These are phyloP conservation scores for Dactylellina drechsleri DNA, from an alignment of 2,329 filamentous ascomycete species.

Conservation along the genomic window DNA sequence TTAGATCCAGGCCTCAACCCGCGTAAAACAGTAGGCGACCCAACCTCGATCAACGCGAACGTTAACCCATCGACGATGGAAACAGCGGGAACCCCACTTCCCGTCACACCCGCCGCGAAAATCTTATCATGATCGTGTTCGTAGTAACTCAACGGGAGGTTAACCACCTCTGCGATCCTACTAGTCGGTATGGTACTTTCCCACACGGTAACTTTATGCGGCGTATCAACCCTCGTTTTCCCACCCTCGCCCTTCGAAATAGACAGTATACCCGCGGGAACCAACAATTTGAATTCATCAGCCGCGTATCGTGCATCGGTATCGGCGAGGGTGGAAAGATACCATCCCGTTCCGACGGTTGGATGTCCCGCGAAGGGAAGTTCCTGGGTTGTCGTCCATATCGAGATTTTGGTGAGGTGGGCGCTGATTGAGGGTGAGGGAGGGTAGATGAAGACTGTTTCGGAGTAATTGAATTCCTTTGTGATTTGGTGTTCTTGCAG, in stretches of 20 bases:
- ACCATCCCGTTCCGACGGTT: slow-evolving; percentile 69
- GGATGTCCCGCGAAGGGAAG: slow-evolving; percentile 73
- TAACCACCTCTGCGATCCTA: slow-evolving; percentile 16
- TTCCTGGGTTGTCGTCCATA: slow-evolving; percentile 69
- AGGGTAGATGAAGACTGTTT: slow-evolving; percentile 68
- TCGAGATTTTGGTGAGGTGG: slow-evolving; percentile 66
- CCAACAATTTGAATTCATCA: slow-evolving; percentile 60
- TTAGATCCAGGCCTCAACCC: slow-evolving; percentile 49
- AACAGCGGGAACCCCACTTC: slow-evolving; percentile 65
- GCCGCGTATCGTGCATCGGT: slow-evolving; percentile 56
- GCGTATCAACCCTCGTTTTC: slow-evolving; percentile 56
- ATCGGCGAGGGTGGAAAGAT: slow-evolving; percentile 61
- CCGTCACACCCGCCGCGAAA: slow-evolving; percentile 58
- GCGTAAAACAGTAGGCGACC: slow-evolving; percentile 70
- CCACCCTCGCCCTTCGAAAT: slow-evolving; percentile 46
- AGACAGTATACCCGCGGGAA: slow-evolving; percentile 65
- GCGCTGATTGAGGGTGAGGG: slow-evolving; percentile 54
- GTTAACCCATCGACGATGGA: slow-evolving; percentile 79
- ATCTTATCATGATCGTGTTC: slow-evolving; percentile 9
- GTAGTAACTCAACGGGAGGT: slow-evolving; percentile 15
- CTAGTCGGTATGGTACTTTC: background rate
- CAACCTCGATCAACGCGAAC: slow-evolving; percentile 74
- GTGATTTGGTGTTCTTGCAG: slow-evolving; percentile 70
- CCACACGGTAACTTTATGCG: slow-evolving; percentile 30
- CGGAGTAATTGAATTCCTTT: slow-evolving; percentile 72